Conservation (phyloP, 1,284 basidiomycete genomes). For the Trametes polyzona region DNA sequence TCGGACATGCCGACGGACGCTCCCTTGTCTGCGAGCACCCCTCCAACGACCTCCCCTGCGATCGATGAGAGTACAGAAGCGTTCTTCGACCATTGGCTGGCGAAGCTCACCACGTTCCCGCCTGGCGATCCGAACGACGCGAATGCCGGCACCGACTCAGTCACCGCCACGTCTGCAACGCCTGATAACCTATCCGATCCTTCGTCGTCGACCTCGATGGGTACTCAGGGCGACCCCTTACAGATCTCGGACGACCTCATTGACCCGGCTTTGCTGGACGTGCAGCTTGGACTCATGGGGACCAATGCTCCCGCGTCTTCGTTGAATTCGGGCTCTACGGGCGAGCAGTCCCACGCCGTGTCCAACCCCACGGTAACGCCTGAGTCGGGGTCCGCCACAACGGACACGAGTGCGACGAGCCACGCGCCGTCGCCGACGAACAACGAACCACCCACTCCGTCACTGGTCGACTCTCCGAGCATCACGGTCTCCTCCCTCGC, state of each 20-base stretch:
- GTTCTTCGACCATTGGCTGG: slow-evolving; percentile 30
- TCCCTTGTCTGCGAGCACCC: neutral
- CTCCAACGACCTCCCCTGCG: neutral
- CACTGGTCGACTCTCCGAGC: slow-evolving; percentile 39
- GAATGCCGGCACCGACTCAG: slow-evolving; percentile 10
- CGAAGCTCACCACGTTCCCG: slow-evolving; percentile 26
- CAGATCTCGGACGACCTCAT: slow-evolving; percentile 35
- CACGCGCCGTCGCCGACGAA: neutral
- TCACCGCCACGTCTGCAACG: slow-evolving; percentile 7
- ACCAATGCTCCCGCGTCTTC: neutral
- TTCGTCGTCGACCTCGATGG: neutral
- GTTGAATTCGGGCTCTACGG: neutral
- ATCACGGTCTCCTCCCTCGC: slow-evolving; percentile 42
- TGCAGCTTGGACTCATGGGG: slow-evolving; percentile 20
- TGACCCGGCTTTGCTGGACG: slow-evolving; percentile 41
- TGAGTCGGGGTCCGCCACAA: neutral
- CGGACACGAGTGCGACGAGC: neutral
- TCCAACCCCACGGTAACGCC: neutral
- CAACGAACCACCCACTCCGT: slow-evolving; percentile 25
- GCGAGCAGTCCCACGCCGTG: neutral
- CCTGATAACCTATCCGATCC: neutral
- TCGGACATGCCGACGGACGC: neutral
- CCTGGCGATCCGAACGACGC: slow-evolving; percentile 29
- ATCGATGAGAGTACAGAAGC: slow-evolving; percentile 20
- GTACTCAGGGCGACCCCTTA: neutral